Evolutionary conservation across 495 filamentous ascomycete species (phyloP).

Genomic region (Tuber calosporum): DNA sequence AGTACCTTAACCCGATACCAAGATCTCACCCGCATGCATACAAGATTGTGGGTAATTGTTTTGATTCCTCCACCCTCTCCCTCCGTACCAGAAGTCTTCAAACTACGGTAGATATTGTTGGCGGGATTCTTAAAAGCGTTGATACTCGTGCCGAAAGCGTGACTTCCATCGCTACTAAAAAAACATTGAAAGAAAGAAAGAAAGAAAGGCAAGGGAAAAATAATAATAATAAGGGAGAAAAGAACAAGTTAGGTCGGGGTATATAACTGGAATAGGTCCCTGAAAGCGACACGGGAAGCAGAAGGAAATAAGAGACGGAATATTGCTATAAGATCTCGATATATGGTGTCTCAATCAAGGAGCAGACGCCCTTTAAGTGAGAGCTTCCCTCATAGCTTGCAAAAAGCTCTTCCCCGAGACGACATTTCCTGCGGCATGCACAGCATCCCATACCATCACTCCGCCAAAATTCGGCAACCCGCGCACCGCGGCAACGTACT

Average conservation of each 20-base stretch:
- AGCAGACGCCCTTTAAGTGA: not conserved
- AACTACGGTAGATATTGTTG: not conserved
- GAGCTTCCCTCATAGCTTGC: constrained; percentile 1
- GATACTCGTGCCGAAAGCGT: not conserved
- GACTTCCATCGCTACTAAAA: not conserved
- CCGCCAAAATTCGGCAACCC: constrained; percentile 56
- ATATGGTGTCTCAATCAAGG: too few species aligned
- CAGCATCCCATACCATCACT: constrained; percentile 68
- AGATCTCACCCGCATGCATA: not conserved
- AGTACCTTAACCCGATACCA: too few species aligned
- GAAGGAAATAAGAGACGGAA: not conserved
- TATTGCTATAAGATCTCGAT: not conserved
- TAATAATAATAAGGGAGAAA: not conserved
- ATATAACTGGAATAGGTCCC: not conserved
- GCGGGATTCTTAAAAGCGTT: not conserved
- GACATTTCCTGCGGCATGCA: constrained; percentile 48
- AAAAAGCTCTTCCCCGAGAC: constrained; percentile 45
- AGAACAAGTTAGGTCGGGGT: not conserved
- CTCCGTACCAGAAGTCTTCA: too few species aligned
- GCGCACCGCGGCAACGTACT: constrained; percentile 50
- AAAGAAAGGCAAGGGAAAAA: not conserved
- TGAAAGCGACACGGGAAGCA: not conserved
- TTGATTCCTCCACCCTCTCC: not conserved
- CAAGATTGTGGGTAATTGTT: not conserved
- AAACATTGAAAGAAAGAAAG: not conserved